phyloP scores from a whole-genome alignment of 768 basidiomycete genomes.

The Tricholomella constricta region DNA sequence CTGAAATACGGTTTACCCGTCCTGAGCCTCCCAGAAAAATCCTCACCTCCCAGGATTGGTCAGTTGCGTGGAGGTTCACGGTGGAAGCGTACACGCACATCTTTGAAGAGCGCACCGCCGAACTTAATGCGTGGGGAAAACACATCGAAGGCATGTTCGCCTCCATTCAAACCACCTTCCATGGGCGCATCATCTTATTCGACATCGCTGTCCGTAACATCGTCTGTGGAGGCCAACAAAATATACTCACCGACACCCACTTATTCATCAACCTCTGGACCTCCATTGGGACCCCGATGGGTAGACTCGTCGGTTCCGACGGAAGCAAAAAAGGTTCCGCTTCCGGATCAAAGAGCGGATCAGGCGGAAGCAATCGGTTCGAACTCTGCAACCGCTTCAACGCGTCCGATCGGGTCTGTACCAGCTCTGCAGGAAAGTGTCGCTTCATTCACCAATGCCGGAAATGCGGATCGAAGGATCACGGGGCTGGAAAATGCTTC shows the following conservation, averaged over 20 bases:
- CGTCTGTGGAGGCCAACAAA: constrained; percentile 17
- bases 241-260: constrained; percentile 23
- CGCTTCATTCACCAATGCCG: background rate
- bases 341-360: background rate
- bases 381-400: constrained; percentile 1
- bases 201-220: constrained; percentile 30
- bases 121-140: constrained; percentile 17
- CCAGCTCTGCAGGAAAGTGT: background rate
- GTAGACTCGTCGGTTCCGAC: too few species aligned
- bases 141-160: constrained; percentile 28
- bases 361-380: background rate
- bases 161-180: constrained; percentile 2
- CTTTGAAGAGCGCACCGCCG: too few species aligned
- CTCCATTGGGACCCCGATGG: constrained; percentile 10
- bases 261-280: constrained; percentile 5
- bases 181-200: constrained; percentile 27
- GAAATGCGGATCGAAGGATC: background rate
- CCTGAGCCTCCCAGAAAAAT: background rate
- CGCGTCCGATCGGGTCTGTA: background rate
- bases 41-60: background rate
- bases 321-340: too few species aligned
- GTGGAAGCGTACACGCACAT: too few species aligned
- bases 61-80: background rate
- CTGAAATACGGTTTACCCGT: background rate
- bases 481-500: background rate